A percentile compares a stretch with the other conserved stretches of the same genome.
Evolutionary conservation across 805 yeast genomes (phyloP).

Genomic region (Trichomonascus vanleenenianus): DNA sequence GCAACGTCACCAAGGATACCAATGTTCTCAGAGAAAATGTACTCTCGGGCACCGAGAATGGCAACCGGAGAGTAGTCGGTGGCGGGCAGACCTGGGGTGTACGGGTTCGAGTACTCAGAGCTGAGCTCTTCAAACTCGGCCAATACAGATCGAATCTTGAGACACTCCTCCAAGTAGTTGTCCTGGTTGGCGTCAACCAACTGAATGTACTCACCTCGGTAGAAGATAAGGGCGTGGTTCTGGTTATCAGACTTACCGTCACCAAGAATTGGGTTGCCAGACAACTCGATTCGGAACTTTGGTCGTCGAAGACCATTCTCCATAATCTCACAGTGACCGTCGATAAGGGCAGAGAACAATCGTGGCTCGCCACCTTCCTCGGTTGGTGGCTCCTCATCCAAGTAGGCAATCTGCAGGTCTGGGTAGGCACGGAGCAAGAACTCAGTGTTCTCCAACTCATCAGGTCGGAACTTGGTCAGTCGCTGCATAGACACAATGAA

Average conservation of each 20-base stretch:
- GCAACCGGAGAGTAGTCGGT: conserved; percentile 53
- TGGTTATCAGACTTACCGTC: conserved; percentile 84
- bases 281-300: conserved; percentile 53
- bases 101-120: conserved; percentile 40
- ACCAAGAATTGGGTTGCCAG: conserved; percentile 78
- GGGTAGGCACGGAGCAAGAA: conserved; percentile 69
- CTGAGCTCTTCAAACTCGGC: conserved; percentile 63
- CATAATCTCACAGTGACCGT: conserved; percentile 56
- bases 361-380: conserved; percentile 37
- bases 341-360: conserved; percentile 58
- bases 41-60: conserved; percentile 76
- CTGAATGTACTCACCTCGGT: conserved; percentile 75
- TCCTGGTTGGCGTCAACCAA: conserved; percentile 81
- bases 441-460: conserved; percentile 62
- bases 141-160: conserved; percentile 65
- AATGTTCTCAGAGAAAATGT: conserved; percentile 73
- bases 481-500: conserved; percentile 86
- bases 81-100: conserved; percentile 43
- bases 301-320: conserved; percentile 54
- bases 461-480: conserved; percentile 51
- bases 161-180: conserved; percentile 72
- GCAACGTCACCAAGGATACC: conserved; percentile 82
- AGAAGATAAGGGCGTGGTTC: conserved; percentile 64
- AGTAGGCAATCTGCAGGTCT: conserved; percentile 68
- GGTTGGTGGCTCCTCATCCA: conserved; percentile 75